phyloP scores from a whole-genome alignment of 1,284 basidiomycete species.

The Ganoderma leucocontextum region DNA sequence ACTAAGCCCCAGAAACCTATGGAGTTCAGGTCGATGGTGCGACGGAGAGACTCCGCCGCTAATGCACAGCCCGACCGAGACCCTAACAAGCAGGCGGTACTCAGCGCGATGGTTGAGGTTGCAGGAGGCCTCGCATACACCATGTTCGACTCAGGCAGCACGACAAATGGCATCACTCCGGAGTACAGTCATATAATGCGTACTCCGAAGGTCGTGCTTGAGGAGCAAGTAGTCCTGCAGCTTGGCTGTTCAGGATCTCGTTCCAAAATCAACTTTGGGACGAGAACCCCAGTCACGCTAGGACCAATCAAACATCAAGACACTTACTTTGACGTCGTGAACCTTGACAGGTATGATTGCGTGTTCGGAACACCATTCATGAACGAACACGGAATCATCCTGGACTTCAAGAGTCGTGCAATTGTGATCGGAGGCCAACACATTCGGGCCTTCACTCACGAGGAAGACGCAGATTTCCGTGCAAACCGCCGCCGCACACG shows the following conservation, averaged over 20 bases:
- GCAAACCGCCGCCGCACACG: neutral
- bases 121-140: constrained; percentile 32
- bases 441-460: constrained; percentile 7
- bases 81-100: neutral
- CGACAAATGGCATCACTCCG: constrained; percentile 34
- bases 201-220: constrained; percentile 26
- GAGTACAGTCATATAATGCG: constrained; percentile 30
- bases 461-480: constrained; percentile 7
- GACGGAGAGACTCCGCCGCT: neutral
- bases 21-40: neutral
- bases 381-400: constrained; percentile 29
- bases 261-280: constrained; percentile 30
- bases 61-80: neutral
- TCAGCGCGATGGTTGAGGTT: constrained; percentile 19
- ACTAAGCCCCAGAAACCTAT: neutral
- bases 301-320: neutral
- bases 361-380: constrained; percentile 44
- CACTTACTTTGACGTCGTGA: constrained; percentile 41
- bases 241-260: constrained; percentile 38
- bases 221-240: constrained; percentile 36
- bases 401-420: constrained; percentile 38
- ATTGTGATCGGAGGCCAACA: constrained; percentile 21
- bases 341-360: constrained; percentile 43
- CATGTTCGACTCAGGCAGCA: constrained; percentile 38
- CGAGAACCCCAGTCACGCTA: neutral